These are phyloP conservation scores for Sporothrix curviconia DNA, from an alignment of 2,329 filamentous ascomycete species.

Conservation along the genomic window DNA sequence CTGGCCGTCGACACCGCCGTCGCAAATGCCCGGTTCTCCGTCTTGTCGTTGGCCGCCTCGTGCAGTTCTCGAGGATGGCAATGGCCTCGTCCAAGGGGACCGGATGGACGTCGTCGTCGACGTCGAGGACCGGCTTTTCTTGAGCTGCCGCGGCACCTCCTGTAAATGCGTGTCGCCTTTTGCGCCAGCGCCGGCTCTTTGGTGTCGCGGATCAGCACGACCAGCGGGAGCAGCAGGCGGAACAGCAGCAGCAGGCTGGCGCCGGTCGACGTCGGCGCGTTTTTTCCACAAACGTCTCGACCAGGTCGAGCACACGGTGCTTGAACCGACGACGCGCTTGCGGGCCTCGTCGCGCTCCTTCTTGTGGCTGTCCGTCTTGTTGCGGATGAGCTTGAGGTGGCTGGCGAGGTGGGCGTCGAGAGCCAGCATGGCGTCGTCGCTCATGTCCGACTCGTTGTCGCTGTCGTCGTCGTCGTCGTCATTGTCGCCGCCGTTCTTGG, in stretches of 20 bases:
- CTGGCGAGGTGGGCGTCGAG: conserved; percentile 76
- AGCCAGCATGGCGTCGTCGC: conserved; percentile 90
- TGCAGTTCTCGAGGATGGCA: conserved; percentile 61
- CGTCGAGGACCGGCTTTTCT: conserved; percentile 40
- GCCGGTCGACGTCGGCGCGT: conserved; percentile 41
- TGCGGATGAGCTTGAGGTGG: conserved; percentile 69
- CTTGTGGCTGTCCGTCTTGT: conserved; percentile 63
- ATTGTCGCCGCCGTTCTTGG: conserved; percentile 38
- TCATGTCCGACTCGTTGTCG: conserved; percentile 74
- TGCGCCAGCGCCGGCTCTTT: conserved; percentile 67
- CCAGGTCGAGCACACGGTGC: conserved; percentile 80
- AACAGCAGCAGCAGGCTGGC: conserved; percentile 49
- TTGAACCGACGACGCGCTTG: conserved; percentile 92
- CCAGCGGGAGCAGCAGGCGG: conserved; percentile 65
- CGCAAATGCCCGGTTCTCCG: conserved; percentile 57
- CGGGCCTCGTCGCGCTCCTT: conserved; percentile 83
- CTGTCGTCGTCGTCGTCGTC: conserved; percentile 50
- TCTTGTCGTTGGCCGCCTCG: conserved; percentile 55
- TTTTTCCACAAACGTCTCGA: conserved; percentile 73
- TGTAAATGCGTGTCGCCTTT: conserved; percentile 67
- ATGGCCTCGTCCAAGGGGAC: conserved; percentile 40
- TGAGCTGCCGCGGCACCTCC: conserved; percentile 61
- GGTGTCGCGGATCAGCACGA: conserved; percentile 71
- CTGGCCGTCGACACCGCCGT: conserved; percentile 68
- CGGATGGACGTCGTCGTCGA: conserved; percentile 26